phyloP scores from a whole-genome alignment of 805 yeast species.

The Kodamaea leandrae region DNA sequence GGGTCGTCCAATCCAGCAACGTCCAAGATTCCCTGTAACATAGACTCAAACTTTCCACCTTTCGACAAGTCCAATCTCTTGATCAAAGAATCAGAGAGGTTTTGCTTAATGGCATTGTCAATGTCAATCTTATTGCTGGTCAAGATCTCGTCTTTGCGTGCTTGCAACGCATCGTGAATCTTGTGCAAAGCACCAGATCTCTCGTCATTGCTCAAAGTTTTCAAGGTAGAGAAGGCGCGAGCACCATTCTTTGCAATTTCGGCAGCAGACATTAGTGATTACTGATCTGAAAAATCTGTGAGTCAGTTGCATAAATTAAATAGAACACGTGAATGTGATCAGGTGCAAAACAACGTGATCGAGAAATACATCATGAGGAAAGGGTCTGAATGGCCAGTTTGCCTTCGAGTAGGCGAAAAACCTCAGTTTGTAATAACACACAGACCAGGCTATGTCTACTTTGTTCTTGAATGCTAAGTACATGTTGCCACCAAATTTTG shows the following conservation, averaged over 20 bases:
- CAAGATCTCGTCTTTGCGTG: conserved; percentile 59
- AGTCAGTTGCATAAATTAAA: background rate
- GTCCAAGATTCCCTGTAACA: conserved; percentile 93
- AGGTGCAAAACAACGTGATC: background rate
- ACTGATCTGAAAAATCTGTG: background rate
- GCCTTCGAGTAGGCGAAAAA: too few relatives aligned
- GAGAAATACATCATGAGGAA: background rate
- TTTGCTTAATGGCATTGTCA: conserved; percentile 59
- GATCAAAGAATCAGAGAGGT: conserved; percentile 66
- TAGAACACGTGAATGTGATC: too few relatives aligned
- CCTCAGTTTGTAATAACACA: too few relatives aligned
- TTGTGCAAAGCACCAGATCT: conserved; percentile 70
- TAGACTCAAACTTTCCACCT: conserved; percentile 83
- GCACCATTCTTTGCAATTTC: conserved; percentile 78
- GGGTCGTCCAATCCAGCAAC: conserved; percentile 91
- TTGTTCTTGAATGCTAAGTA: background rate
- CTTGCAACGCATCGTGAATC: conserved; percentile 67
- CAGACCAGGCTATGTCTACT: too few relatives aligned
- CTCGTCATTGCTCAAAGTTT: conserved; percentile 69
- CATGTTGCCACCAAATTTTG: background rate
- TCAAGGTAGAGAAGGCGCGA: conserved; percentile 76
- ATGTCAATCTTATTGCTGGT: conserved; percentile 75
- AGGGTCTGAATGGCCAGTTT: too few relatives aligned
- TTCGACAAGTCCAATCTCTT: conserved; percentile 81
- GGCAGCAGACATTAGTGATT: conserved; percentile 48